These are phyloP conservation scores for Porcisia deanei DNA, from an alignment of 208 protist species.

Conservation along the genomic window DNA sequence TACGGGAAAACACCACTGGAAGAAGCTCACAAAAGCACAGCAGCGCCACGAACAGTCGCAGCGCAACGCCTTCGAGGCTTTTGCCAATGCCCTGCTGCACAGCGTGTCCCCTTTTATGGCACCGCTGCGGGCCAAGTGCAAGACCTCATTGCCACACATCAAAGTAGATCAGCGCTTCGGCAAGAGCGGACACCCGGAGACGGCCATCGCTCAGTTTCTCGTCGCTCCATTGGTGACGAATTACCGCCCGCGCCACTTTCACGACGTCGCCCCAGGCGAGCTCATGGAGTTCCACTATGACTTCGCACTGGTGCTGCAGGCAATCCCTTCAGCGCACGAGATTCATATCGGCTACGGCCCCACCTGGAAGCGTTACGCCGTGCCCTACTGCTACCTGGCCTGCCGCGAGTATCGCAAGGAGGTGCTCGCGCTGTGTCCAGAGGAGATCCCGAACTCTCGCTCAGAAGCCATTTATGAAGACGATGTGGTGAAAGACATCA, in stretches of 20 bases:
- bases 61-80: slow-evolving; percentile 88
- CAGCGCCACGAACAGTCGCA: slow-evolving; percentile 82
- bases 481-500: slow-evolving; percentile 88
- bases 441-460: slow-evolving; percentile 86
- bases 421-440: slow-evolving; percentile 79
- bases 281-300: slow-evolving; percentile 91
- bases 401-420: slow-evolving; percentile 80
- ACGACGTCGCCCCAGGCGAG: slow-evolving; percentile 85
- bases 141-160: slow-evolving; percentile 83
- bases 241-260: slow-evolving; percentile 88
- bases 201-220: slow-evolving; percentile 84
- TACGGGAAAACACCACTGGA: slow-evolving; percentile 81
- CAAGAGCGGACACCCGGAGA: slow-evolving; percentile 82
- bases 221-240: slow-evolving; percentile 86
- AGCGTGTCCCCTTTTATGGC: slow-evolving; percentile 87
- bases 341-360: slow-evolving; percentile 84
- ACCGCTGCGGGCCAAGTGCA: slow-evolving; percentile 70
- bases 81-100: slow-evolving; percentile 84
- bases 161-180: slow-evolving; percentile 91
- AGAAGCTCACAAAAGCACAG: slow-evolving; percentile 82
- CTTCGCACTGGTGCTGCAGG: slow-evolving; percentile 70
- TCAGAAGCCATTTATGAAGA: slow-evolving; percentile 83
- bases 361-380: slow-evolving; percentile 86
- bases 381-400: slow-evolving; percentile 79
- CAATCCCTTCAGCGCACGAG: slow-evolving; percentile 48